phyloP scores from a whole-genome alignment of 2,329 filamentous ascomycete genomes.

The Aureobasidium sp. region DNA sequence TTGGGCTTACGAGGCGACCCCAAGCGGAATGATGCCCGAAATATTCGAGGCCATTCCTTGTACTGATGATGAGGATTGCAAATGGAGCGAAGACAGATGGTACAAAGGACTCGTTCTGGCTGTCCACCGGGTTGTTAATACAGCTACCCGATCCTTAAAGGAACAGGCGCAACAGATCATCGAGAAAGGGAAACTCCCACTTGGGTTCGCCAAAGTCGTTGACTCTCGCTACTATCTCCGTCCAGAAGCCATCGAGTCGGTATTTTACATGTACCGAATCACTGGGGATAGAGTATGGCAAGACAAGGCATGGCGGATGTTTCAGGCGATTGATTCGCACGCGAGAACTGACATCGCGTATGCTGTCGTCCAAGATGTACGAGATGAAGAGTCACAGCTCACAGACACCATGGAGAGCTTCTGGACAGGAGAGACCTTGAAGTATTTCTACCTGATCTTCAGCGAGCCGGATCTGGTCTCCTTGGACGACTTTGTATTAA shows the following conservation, averaged over 20 bases:
- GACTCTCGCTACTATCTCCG: conserved; percentile 59
- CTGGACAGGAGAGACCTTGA: conserved; percentile 56
- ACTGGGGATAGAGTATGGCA: conserved; percentile 61
- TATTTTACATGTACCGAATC: conserved; percentile 70
- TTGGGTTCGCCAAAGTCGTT: conserved; percentile 50
- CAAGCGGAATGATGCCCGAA: conserved; percentile 57
- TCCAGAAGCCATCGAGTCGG: conserved; percentile 73
- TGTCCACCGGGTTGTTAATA: conserved; percentile 24
- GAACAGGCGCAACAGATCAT: conserved; percentile 28
- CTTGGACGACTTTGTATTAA: conserved; percentile 42
- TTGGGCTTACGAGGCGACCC: conserved; percentile 53
- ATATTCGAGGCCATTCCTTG: conserved; percentile 46
- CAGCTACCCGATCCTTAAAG: conserved; percentile 11
- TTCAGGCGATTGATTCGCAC: conserved; percentile 53
- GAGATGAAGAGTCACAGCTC: conserved; percentile 32
- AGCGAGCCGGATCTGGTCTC: conserved; percentile 52
- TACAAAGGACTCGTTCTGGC: conserved; percentile 34
- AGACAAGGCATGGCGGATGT: conserved; percentile 70
- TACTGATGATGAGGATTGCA: conserved; percentile 29
- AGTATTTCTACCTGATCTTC: conserved; percentile 61
- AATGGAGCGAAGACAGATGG: conserved; percentile 43
- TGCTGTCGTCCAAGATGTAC: conserved; percentile 59
- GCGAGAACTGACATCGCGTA: conserved; percentile 58
- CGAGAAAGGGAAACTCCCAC: conserved; percentile 41
- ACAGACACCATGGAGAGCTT: conserved; percentile 68